These are phyloP conservation scores for Lactarius sanguifluus DNA, from an alignment of 768 basidiomycete genomes.

Conservation along the genomic window DNA sequence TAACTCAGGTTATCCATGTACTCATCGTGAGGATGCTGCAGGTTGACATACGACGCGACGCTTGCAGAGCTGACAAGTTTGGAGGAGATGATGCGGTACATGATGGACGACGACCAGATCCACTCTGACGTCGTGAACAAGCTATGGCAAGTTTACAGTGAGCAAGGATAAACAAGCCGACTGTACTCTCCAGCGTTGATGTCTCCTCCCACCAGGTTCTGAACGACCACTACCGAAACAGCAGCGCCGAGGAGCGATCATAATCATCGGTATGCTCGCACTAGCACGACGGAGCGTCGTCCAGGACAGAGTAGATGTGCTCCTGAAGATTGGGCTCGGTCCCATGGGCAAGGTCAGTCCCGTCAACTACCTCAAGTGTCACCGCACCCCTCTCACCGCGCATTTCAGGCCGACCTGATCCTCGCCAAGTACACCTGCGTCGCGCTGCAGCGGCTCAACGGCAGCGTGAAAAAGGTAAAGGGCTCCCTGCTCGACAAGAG, in stretches of 20 bases:
- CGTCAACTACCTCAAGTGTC: background rate
- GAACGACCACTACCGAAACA: slow-evolving; percentile 69
- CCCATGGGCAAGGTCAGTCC: slow-evolving; percentile 69
- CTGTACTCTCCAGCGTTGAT: background rate
- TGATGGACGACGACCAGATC: slow-evolving; percentile 89
- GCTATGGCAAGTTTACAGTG: slow-evolving; percentile 96
- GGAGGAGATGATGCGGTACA: slow-evolving; percentile 94
- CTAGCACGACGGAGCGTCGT: slow-evolving; percentile 77
- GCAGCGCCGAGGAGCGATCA: slow-evolving; percentile 93
- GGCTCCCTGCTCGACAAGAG: slow-evolving; percentile 89
- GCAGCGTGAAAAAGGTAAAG: slow-evolving; percentile 96
- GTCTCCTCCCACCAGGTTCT: slow-evolving; percentile 51
- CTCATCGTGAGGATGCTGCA: slow-evolving; percentile 36
- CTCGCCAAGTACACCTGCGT: slow-evolving; percentile 94
- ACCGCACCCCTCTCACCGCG: slow-evolving; percentile 1
- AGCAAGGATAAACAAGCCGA: slow-evolving; percentile 34
- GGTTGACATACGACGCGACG: slow-evolving; percentile 88
- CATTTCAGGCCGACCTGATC: slow-evolving; percentile 65
- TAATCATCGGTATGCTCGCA: slow-evolving; percentile 96
- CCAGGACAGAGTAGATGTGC: slow-evolving; percentile 75
- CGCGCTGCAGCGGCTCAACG: slow-evolving; percentile 87
- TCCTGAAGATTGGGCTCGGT: slow-evolving; percentile 87
- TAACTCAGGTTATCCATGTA: background rate
- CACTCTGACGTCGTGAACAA: slow-evolving; percentile 83
- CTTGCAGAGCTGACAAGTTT: slow-evolving; percentile 93